A percentile compares a stretch with the other conserved stretches of the same genome.
Evolutionary conservation across 495 filamentous ascomycete genomes (phyloP).

Genomic region (Pseudevernia furfuracea): DNA sequence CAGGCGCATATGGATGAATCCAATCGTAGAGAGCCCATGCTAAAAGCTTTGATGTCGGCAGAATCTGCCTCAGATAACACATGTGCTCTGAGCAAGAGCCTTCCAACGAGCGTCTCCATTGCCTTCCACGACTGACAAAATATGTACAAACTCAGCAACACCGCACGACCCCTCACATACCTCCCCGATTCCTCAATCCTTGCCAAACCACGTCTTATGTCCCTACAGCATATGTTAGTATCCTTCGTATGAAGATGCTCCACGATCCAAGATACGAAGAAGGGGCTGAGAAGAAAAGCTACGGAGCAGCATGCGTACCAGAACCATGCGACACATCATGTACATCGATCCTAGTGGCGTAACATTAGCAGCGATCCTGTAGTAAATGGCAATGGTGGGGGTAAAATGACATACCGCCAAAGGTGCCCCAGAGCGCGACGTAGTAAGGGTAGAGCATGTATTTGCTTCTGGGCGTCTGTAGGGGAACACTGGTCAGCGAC

Average conservation of each 20-base stretch:
- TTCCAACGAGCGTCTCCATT: neutral
- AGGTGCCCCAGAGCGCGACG: constrained; percentile 55
- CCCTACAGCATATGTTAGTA: constrained; percentile 44
- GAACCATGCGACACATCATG: constrained; percentile 46
- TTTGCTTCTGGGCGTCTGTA: constrained; percentile 54
- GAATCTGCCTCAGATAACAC: neutral
- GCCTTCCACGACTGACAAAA: neutral
- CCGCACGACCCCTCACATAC: neutral
- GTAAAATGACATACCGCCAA: constrained; percentile 44
- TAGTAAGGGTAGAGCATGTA: constrained; percentile 69
- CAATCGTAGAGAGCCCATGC: neutral
- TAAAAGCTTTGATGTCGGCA: neutral
- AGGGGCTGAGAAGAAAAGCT: neutral
- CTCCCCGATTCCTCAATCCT: constrained; percentile 39
- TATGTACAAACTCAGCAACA: neutral
- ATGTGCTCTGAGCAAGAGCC: neutral
- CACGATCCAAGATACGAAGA: neutral
- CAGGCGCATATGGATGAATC: neutral
- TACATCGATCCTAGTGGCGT: constrained; percentile 37
- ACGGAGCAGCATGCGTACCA: constrained; percentile 18
- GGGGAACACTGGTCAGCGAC: neutral
- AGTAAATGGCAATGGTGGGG: too few species aligned
- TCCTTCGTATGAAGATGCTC: neutral
- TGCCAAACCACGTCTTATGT: constrained; percentile 82
- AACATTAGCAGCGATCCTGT: neutral